Evolutionary conservation across 768 basidiomycete species (phyloP).

Genomic region (Agrocybe pediades): DNA sequence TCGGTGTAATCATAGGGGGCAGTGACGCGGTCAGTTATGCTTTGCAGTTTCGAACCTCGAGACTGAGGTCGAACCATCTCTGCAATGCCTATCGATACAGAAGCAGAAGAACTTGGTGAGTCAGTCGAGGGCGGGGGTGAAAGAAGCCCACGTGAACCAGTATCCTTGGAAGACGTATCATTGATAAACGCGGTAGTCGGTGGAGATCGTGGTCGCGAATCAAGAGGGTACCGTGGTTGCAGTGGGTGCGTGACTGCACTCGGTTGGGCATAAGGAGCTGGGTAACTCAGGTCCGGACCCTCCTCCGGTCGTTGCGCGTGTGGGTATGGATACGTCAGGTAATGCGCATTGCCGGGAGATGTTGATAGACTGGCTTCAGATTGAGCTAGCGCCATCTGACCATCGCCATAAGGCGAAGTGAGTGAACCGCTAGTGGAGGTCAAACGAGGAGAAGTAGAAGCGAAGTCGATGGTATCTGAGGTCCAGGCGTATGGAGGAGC

Average conservation of each 20-base stretch:
- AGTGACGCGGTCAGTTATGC: conserved; percentile 67
- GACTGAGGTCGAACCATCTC: conserved; percentile 32
- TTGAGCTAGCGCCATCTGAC: conserved; percentile 37
- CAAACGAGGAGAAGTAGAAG: conserved; percentile 34
- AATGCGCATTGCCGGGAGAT: conserved; percentile 40
- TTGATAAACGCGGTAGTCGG: conserved; percentile 35
- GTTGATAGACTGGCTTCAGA: conserved; percentile 33
- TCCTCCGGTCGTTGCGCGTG: conserved; percentile 36
- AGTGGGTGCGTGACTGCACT: conserved; percentile 42
- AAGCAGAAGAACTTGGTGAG: conserved; percentile 41
- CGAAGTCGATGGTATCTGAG: conserved; percentile 40
- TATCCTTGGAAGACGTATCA: conserved; percentile 29
- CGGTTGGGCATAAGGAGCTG: conserved; percentile 32
- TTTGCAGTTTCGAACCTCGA: conserved; percentile 45
- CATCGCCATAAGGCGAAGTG: conserved; percentile 36
- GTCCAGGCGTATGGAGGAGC: conserved; percentile 44
- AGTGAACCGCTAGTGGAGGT: conserved; percentile 24
- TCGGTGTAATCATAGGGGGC: conserved; percentile 93
- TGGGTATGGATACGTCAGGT: conserved; percentile 50
- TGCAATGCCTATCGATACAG: conserved; percentile 37
- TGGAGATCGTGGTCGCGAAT: conserved; percentile 42
- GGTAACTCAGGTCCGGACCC: conserved; percentile 40
- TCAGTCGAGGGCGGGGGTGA: conserved; percentile 40
- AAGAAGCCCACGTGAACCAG: conserved; percentile 30
- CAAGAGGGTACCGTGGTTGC: conserved; percentile 56